phyloP scores from a whole-genome alignment of 768 basidiomycete species.

The Leccinellum rugosiceps region DNA sequence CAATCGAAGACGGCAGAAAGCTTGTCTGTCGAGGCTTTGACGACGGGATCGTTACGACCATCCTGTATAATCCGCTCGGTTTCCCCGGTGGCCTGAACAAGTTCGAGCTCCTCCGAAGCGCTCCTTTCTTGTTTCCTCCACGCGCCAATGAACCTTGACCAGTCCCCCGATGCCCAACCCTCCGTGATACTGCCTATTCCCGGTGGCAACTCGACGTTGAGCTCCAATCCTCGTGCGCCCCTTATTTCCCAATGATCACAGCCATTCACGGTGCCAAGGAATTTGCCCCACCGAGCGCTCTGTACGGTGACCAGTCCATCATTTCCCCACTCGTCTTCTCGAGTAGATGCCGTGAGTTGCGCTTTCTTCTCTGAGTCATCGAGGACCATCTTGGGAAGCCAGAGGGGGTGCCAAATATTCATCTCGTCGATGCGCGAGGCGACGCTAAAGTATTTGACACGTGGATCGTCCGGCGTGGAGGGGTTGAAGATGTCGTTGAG shows the following conservation, averaged over 20 bases:
- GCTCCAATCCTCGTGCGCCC: constrained; percentile 78
- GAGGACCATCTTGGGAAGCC: constrained; percentile 92
- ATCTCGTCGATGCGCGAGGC: constrained; percentile 69
- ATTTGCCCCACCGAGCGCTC: constrained; percentile 95
- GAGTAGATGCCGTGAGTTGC: constrained; percentile 37
- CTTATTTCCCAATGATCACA: constrained; percentile 97
- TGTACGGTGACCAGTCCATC: constrained; percentile 92
- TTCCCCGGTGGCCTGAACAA: constrained; percentile 22
- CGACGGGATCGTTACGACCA: constrained; percentile 47
- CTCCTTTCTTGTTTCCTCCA: constrained; percentile 57
- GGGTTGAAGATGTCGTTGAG: constrained; percentile 82
- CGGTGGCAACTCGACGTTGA: constrained; percentile 57
- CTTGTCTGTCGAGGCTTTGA: constrained; percentile 68
- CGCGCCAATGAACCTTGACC: constrained; percentile 57
- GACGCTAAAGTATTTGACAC: constrained; percentile 90
- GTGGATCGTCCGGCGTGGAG: constrained; percentile 68
- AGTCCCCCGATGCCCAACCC: constrained; percentile 49
- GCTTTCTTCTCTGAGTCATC: constrained; percentile 76
- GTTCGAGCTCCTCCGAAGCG: constrained; percentile 33
- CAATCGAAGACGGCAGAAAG: constrained; percentile 77
- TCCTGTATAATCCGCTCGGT: constrained; percentile 25
- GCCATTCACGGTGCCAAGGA: constrained; percentile 83
- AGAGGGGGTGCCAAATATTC: constrained; percentile 89
- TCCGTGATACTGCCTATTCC: constrained; percentile 40
- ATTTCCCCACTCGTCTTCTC: constrained; percentile 70